phyloP scores from a whole-genome alignment of 805 yeast genomes.

The Zygoascus ofunaensis region DNA sequence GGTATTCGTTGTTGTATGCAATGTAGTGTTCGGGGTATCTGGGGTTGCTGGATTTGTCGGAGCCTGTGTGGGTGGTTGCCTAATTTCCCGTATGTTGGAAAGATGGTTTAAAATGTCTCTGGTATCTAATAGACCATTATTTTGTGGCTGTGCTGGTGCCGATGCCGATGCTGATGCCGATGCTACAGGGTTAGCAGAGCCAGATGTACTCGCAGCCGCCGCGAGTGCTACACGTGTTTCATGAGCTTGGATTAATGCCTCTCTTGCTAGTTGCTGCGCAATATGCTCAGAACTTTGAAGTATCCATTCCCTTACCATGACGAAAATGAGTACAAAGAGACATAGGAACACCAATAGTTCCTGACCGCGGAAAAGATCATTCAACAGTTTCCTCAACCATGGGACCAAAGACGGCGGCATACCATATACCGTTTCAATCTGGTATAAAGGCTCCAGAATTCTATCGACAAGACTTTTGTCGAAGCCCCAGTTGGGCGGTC shows the following conservation, averaged over 20 bases:
- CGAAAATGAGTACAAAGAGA: constrained; percentile 30
- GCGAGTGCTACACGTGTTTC: background rate
- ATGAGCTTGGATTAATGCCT: background rate
- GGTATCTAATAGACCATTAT: too few species aligned
- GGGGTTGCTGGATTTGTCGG: too few species aligned
- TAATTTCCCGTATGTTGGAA: too few species aligned
- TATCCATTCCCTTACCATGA: constrained; percentile 32
- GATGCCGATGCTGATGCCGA: too few species aligned
- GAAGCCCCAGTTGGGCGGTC: too few species aligned
- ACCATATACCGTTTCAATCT: background rate
- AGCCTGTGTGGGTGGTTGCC: too few species aligned
- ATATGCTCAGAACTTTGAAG: constrained; percentile 23
- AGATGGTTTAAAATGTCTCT: too few species aligned
- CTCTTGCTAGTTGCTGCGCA: constrained; percentile 2
- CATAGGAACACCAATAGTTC: constrained; percentile 18
- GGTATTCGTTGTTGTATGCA: background rate
- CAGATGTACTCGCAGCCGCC: background rate
- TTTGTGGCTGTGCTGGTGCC: too few species aligned
- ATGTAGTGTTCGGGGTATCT: background rate
- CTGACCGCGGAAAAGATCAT: constrained; percentile 24
- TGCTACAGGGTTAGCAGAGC: background rate
- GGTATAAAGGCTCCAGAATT: background rate
- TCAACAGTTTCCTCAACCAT: constrained; percentile 4
- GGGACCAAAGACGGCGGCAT: background rate
- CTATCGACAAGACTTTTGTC: too few species aligned